Base-by-base conservation (phyloP, 495 filamentous ascomycete genomes). In the Penicillium manginii region DNA sequence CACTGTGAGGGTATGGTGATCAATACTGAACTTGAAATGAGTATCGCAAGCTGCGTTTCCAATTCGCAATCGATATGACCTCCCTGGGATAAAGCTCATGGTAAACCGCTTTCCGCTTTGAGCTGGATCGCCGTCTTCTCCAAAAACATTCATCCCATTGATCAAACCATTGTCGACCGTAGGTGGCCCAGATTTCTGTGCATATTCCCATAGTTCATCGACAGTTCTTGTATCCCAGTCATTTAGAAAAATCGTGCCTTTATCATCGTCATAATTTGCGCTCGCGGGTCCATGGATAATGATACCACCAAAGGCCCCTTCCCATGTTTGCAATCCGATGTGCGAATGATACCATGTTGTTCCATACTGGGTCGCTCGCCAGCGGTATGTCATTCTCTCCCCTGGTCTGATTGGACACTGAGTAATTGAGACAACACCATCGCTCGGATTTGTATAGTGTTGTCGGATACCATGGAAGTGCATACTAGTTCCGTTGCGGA, bases 261-360 rank as follows among this genome's bases (percentile, higher is more conserved):
- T 54, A 19, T 92, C 88, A 35, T 85, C 82, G 46, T 89, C 86
- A 57, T 88, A 90, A 57, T 85, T 73, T 48, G 80, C 54, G 87
- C 73, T 60, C 86, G 84, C 40, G 86, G 74, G 74, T 5, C 74
- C 74, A 48, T 75, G 59, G 54, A 77, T 73, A 15, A 73, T 60
- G 26, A 76, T 73, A 0, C 60, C 68, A 1, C 68, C 69, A 31
- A 64, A 58, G 1, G 74, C 55, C n/a, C 74, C 70, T 39, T 73
- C 63, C 65, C 72, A 74, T 0, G 89, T 81, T 1, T 87, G 88
- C 83, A 80, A 50, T 82, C 90, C 75, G 10, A 79, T 77, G 61
- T 91, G 89, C 0, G 86, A 88, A 69, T 92, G 88, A 63, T 91
- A 92, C 90, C 90, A 92, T 67, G 89, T 90, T 0, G 87, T 88